Conservation (phyloP, 345 rosid species). For the Lepidium africanum region DNA sequence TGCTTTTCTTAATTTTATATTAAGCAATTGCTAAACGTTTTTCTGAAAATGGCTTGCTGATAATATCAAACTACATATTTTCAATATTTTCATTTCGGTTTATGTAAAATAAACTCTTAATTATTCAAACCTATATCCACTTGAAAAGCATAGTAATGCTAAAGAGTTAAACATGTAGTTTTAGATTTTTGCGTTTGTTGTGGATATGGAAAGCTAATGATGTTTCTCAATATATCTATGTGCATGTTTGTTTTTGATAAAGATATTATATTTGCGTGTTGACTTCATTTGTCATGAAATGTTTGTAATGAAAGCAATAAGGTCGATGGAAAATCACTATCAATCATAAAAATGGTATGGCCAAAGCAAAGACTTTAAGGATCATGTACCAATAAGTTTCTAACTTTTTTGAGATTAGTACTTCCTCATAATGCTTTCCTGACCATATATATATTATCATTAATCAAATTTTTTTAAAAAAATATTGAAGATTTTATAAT, state of each 20-base stretch:
- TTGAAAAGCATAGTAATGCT: neutral
- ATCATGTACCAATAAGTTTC: conserved; percentile 17
- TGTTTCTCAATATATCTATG: neutral
- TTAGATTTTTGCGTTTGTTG: neutral
- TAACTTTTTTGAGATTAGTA: conserved; percentile 11
- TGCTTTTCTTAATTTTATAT: neutral
- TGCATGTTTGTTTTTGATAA: neutral
- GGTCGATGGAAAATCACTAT: conserved; percentile 17
- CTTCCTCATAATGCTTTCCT: conserved; percentile 17
- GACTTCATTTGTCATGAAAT: conserved; percentile 19
- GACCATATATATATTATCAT: neutral
- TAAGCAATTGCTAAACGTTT: neutral
- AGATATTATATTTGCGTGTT: neutral
- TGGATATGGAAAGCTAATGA: conserved; percentile 14
- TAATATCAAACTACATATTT: neutral
- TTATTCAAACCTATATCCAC: neutral
- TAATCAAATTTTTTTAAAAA: too few relatives aligned
- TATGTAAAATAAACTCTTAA: neutral
- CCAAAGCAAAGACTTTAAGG: conserved; percentile 24
- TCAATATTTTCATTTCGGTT: neutral
- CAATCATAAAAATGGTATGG: conserved; percentile 26
- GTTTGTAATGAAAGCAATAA: conserved; percentile 25
- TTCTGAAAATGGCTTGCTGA: neutral
- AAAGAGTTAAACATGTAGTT: neutral
- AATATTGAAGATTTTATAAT: too few relatives aligned